Conservation (phyloP, 2,329 filamentous ascomycete genomes). For the Aspergillus sp. region DNA sequence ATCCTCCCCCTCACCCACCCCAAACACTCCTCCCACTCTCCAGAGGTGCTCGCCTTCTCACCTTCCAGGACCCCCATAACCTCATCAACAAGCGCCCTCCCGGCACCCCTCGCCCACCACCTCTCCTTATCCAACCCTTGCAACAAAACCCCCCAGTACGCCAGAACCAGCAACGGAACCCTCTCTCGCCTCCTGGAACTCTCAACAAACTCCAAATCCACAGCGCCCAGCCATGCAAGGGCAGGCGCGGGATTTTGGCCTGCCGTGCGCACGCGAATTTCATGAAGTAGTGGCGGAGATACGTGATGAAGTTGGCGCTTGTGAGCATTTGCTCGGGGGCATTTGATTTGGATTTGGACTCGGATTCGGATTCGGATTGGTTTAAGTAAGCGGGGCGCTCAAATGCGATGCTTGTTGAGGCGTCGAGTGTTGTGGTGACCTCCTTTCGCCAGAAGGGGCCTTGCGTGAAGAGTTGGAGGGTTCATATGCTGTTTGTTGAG, state of each 20-base stretch:
- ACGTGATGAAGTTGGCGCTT: conserved; percentile 20
- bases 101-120: conserved; percentile 34
- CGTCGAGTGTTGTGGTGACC: conserved; percentile 18
- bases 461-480: conserved; percentile 56
- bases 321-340: neutral
- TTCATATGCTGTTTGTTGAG: conserved; percentile 39
- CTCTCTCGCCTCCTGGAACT: conserved; percentile 23
- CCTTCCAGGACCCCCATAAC: neutral
- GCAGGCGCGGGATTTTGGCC: conserved; percentile 25
- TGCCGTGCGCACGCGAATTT: conserved; percentile 26
- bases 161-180: conserved; percentile 31
- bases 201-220: conserved; percentile 29
- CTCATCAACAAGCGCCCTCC: conserved; percentile 23
- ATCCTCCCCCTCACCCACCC: neutral
- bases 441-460: conserved; percentile 54
- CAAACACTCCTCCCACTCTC: neutral
- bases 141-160: conserved; percentile 34
- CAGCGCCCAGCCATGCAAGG: conserved; percentile 32
- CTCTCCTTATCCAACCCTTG: conserved; percentile 24
- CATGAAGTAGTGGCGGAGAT: conserved; percentile 32
- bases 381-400: conserved; percentile 14
- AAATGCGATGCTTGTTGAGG: conserved; percentile 27
- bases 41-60: neutral
- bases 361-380: too few relatives aligned
- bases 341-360: too few relatives aligned